Conservation (phyloP, 192 early-diverging fungal species). For the Paraglomus brasilianum region DNA sequence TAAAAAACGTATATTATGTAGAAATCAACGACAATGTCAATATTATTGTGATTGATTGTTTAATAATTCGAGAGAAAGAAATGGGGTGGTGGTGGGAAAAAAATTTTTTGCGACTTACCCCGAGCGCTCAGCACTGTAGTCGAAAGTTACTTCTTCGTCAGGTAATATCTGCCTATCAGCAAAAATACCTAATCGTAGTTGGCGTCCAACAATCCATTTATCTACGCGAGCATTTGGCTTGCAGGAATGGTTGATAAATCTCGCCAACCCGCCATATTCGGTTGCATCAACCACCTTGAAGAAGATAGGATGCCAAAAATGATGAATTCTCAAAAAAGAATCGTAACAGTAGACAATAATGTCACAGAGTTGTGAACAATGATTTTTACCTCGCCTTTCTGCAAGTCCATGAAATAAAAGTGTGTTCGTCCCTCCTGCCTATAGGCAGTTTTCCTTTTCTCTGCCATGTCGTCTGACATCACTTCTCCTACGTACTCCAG, state of each 20-base stretch:
- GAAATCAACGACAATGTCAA: slow-evolving; percentile 14
- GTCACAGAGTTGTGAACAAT: not conserved
- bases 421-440: slow-evolving; percentile 79
- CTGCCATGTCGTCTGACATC: slow-evolving; percentile 75
- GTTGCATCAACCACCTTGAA: slow-evolving; percentile 90
- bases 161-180: slow-evolving; percentile 69
- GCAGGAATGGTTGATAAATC: slow-evolving; percentile 99
- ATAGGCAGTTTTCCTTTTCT: slow-evolving; percentile 82
- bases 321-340: not conserved
- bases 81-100: not conserved
- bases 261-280: slow-evolving; percentile 85
- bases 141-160: slow-evolving; percentile 94
- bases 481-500: slow-evolving; percentile 99
- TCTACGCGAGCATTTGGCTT: slow-evolving; percentile 91
- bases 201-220: slow-evolving; percentile 94
- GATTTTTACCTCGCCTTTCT: slow-evolving; percentile 73
- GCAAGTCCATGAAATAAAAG: slow-evolving; percentile 98
- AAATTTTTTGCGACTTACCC: slow-evolving; percentile 51
- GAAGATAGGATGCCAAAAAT: slow-evolving; percentile 1
- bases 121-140: slow-evolving; percentile 97
- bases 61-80: not conserved
- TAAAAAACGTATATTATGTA: slow-evolving; percentile 31
- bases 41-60: not conserved
- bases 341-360: not conserved
- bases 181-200: slow-evolving; percentile 95